Percentiles rank a stretch among this genome's conserved stretches.
Conservation (phyloP, 2,329 filamentous ascomycete genomes). For the Colletotrichum tanaceti region DNA sequence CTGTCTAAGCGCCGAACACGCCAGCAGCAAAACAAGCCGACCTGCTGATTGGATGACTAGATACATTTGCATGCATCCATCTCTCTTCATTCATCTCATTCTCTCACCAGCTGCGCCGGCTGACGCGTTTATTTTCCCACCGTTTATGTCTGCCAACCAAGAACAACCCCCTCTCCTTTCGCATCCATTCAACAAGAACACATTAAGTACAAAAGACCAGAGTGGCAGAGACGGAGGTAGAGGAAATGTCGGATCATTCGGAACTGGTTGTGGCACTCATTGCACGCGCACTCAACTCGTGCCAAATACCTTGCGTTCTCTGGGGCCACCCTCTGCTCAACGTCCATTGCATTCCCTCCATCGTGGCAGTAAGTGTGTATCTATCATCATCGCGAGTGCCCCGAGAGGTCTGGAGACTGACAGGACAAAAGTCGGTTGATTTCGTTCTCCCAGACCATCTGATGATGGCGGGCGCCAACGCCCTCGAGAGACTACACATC, state of each 20-base stretch:
- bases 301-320: slow-evolving; percentile 42
- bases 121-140: too few species aligned
- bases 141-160: too few species aligned
- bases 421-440: slow-evolving; percentile 39
- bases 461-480: slow-evolving; percentile 31
- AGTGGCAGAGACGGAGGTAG: neutral
- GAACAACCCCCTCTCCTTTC: too few species aligned
- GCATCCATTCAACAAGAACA: neutral
- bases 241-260: slow-evolving; percentile 15
- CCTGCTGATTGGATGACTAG: too few species aligned
- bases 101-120: too few species aligned
- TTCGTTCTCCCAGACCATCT: slow-evolving; percentile 43
- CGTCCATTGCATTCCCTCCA: slow-evolving; percentile 43
- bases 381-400: slow-evolving; percentile 8
- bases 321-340: slow-evolving; percentile 44
- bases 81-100: too few species aligned
- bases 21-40: too few species aligned
- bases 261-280: slow-evolving; percentile 40
- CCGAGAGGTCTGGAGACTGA: neutral
- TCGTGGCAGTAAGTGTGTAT: slow-evolving; percentile 41
- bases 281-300: slow-evolving; percentile 40
- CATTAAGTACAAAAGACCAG: too few species aligned
- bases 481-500: slow-evolving; percentile 27
- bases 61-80: too few species aligned
- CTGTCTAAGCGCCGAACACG: too few species aligned